Evolutionary conservation across 2,329 filamentous ascomycete species (phyloP).

Genomic region (Neonectria magnoliae): DNA sequence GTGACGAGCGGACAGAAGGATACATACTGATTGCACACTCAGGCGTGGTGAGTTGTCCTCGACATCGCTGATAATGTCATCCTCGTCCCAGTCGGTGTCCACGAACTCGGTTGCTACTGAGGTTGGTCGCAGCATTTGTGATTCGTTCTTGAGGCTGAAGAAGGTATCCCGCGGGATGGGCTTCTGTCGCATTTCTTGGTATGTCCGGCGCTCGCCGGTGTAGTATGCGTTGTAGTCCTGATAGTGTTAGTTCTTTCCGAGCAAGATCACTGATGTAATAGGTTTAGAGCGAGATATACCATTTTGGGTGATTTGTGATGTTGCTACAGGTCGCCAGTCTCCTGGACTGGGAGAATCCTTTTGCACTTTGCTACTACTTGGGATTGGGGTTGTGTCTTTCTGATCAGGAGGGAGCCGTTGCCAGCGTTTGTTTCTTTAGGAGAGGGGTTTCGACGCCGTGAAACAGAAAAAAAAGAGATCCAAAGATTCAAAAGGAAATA

Average conservation of each 20-base stretch:
- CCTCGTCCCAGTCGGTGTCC: slow-evolving; percentile 78
- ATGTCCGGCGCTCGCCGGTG: slow-evolving; percentile 51
- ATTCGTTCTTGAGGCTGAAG: slow-evolving; percentile 66
- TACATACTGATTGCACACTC: slow-evolving; percentile 77
- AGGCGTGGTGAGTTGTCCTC: slow-evolving; percentile 74
- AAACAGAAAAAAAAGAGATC: slow-evolving; percentile 40
- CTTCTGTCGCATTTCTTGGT: slow-evolving; percentile 64
- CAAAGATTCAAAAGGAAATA: slow-evolving; percentile 40
- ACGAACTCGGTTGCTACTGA: slow-evolving; percentile 82
- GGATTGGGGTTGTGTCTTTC: slow-evolving; percentile 33
- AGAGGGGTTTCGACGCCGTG: slow-evolving; percentile 37
- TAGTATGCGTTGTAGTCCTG: slow-evolving; percentile 52
- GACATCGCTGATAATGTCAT: slow-evolving; percentile 66
- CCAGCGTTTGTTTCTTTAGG: slow-evolving; percentile 48
- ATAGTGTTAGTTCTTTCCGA: slow-evolving; percentile 1
- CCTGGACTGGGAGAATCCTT: slow-evolving; percentile 24
- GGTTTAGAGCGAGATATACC: slow-evolving; percentile 41
- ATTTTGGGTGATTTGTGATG: slow-evolving; percentile 40
- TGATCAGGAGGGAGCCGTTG: slow-evolving; percentile 47
- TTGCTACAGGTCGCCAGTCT: slow-evolving; percentile 33
- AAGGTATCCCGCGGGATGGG: slow-evolving; percentile 64
- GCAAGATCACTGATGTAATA: not conserved
- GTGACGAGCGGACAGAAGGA: not conserved
- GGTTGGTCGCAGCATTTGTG: slow-evolving; percentile 63
- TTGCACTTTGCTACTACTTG: slow-evolving; percentile 26